Evolutionary conservation across 768 basidiomycete species (phyloP).

Genomic region (Antrodiella citrinella): DNA sequence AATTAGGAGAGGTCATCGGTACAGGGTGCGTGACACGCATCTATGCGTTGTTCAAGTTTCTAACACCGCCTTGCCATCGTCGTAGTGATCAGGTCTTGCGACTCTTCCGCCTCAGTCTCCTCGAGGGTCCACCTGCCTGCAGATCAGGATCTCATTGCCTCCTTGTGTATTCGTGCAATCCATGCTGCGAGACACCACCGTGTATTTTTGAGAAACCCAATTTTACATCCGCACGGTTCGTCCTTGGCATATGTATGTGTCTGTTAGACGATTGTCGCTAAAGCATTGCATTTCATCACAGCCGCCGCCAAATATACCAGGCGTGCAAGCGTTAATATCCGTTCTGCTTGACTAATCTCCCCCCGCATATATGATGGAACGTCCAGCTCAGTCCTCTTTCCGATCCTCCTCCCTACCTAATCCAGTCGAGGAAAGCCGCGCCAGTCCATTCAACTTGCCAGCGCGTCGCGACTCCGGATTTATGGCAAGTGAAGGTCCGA

Average conservation of each 20-base stretch:
- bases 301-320: conserved; percentile 12
- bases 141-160: not conserved
- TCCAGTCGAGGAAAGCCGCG: conserved; percentile 8
- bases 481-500: conserved; percentile 47
- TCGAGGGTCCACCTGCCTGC: not conserved
- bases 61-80: not conserved
- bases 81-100: not conserved
- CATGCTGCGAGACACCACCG: not conserved
- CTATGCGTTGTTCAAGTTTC: not conserved
- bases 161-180: not conserved
- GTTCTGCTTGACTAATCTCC: conserved; percentile 13
- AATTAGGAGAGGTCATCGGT: conserved; percentile 1
- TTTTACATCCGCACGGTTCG: not conserved
- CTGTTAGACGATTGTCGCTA: not conserved
- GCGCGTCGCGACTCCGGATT: conserved; percentile 32
- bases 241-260: not conserved
- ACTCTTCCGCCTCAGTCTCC: not conserved
- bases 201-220: not conserved
- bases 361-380: conserved; percentile 15
- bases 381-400: conserved; percentile 14
- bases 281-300: conserved; percentile 5
- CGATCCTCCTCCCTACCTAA: conserved; percentile 22
- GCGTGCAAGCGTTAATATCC: conserved; percentile 17
- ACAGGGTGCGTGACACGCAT: not conserved
- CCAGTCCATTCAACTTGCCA: conserved; percentile 11